A percentile compares a stretch with the other conserved stretches of the same genome.
Evolutionary conservation across 1,284 basidiomycete genomes (phyloP).

Genomic region (Paramarasmius palmivorus): DNA sequence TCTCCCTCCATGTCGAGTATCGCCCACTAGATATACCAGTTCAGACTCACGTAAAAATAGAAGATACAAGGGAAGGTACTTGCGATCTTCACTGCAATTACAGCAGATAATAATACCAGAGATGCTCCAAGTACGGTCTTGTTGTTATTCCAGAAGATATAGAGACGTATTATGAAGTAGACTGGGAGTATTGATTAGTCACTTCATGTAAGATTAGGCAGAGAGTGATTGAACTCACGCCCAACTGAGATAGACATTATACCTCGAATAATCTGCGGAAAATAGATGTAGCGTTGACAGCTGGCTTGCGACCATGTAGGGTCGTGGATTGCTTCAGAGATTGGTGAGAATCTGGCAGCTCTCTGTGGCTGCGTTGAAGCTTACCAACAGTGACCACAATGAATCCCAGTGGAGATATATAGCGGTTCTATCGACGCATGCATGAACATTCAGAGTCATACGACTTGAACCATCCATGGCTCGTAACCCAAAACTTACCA

Average conservation of each 20-base stretch:
- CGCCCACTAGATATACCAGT: background rate
- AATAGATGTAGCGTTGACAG: background rate
- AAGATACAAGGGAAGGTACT: background rate
- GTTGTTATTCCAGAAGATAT: background rate
- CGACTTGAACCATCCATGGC: no score
- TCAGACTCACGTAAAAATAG: background rate
- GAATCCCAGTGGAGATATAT: background rate
- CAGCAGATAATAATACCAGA: background rate
- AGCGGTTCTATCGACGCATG: conserved; percentile 1
- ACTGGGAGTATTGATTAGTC: background rate
- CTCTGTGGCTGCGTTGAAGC: background rate
- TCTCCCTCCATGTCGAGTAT: background rate
- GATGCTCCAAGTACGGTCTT: background rate
- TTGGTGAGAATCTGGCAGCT: no score
- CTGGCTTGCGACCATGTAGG: background rate
- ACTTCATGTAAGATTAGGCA: no score
- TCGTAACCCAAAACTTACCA: background rate
- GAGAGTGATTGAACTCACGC: background rate
- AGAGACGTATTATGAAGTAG: background rate
- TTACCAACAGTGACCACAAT: background rate
- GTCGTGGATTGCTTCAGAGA: background rate
- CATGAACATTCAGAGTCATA: no score
- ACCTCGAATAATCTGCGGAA: background rate
- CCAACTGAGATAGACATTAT: background rate
- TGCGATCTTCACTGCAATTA: background rate